Percentiles rank a stretch among this genome's conserved stretches.
Evolutionary conservation across 495 filamentous ascomycete species (phyloP).

Genomic region (Talaromyces liani): DNA sequence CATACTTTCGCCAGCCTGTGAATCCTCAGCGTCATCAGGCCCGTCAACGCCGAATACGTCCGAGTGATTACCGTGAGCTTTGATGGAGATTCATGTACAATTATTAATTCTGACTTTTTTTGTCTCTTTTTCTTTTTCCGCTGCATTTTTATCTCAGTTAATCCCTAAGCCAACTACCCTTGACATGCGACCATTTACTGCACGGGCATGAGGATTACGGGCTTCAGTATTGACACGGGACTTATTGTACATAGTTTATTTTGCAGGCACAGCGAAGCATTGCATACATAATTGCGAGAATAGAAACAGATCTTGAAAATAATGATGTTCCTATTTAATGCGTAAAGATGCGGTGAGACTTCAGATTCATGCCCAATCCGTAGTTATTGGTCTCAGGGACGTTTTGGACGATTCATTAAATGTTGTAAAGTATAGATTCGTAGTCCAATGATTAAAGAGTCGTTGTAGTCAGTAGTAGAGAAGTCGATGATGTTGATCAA

Average conservation of each 20-base stretch:
- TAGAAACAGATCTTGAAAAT: not conserved
- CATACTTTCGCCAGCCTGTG: constrained; percentile 93
- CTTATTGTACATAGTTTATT: not conserved
- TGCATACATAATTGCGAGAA: not conserved
- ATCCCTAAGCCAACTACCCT: not conserved
- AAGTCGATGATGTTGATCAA: no score
- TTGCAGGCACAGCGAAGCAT: not conserved
- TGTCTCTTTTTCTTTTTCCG: not conserved
- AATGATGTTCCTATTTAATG: not conserved
- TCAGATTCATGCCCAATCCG: not conserved
- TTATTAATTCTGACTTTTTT: not conserved
- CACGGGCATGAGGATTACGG: not conserved
- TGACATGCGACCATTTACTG: not conserved
- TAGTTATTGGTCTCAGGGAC: no score
- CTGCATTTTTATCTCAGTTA: not conserved
- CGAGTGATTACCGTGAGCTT: constrained; percentile 85
- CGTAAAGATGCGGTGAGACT: not conserved
- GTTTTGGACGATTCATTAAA: no score
- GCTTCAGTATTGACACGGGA: not conserved
- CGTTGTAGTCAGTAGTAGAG: no score
- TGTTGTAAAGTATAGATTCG: no score
- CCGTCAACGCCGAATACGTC: constrained; percentile 65
- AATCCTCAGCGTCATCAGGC: constrained; percentile 90
- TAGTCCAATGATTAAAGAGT: no score
- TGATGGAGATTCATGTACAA: constrained; percentile 26